Percentiles rank a stretch among this genome's conserved stretches.
Evolutionary conservation across 495 filamentous ascomycete genomes (phyloP).

Genomic region (Apodospora peruviana): DNA sequence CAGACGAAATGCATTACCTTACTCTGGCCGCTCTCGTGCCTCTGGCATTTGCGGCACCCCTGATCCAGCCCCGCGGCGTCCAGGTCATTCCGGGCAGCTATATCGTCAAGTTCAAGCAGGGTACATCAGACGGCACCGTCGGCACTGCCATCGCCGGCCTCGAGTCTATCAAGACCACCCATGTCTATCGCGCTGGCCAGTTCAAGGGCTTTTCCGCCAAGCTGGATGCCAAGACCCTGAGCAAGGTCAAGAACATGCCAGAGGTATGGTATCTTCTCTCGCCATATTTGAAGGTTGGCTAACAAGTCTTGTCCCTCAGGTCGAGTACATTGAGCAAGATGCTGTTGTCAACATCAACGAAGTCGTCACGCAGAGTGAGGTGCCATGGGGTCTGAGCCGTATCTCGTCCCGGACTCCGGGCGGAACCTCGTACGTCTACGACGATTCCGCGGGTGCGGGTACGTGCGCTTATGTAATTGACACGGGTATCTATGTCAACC

Average conservation of each 20-base stretch:
- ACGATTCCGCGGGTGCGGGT: constrained; percentile 50
- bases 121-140: constrained; percentile 26
- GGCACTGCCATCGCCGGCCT: constrained; percentile 24
- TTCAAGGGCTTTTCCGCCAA: constrained; percentile 41
- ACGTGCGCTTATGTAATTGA: constrained; percentile 57
- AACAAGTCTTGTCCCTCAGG: not conserved
- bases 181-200: constrained; percentile 31
- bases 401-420: constrained; percentile 50
- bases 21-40: constrained; percentile 13
- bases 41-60: constrained; percentile 21
- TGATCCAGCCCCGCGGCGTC: constrained; percentile 30
- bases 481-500: constrained; percentile 50
- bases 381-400: constrained; percentile 54
- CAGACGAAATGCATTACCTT: constrained; percentile 12
- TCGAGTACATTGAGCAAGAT: constrained; percentile 32
- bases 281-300: not conserved
- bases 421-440: constrained; percentile 50
- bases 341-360: constrained; percentile 37
- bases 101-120: constrained; percentile 51
- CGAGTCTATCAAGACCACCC: constrained; percentile 25
- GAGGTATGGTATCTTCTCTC: constrained; percentile 20
- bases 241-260: constrained; percentile 36
- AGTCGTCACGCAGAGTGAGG: constrained; percentile 39
- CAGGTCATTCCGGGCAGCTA: constrained; percentile 44
- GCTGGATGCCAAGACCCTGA: constrained; percentile 28